Evolutionary conservation across 768 basidiomycete species (phyloP).

Genomic region (Collybiopsis luxurians): DNA sequence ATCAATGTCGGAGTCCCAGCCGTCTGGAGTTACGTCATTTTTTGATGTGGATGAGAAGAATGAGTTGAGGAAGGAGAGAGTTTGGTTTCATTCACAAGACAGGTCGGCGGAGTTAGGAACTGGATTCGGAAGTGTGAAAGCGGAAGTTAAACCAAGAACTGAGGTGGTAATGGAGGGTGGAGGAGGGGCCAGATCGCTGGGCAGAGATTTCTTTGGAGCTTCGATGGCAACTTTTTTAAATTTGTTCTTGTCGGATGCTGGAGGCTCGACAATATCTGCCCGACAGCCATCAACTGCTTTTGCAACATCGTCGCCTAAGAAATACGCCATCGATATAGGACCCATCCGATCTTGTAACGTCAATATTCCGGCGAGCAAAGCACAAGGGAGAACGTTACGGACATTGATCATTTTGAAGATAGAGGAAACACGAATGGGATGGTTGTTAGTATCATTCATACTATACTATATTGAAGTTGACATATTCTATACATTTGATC

Average conservation of each 20-base stretch:
- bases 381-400: no score
- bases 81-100: conserved; percentile 38
- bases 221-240: conserved; percentile 5
- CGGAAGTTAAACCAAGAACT: not conserved
- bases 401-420: no score
- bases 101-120: conserved; percentile 26
- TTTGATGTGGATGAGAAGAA: conserved; percentile 27
- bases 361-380: conserved; percentile 66
- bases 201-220: no score
- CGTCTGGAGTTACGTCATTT: not conserved
- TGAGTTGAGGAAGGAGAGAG: conserved; percentile 47
- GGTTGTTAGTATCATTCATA: no score
- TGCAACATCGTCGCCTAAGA: conserved; percentile 33
- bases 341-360: conserved; percentile 70
- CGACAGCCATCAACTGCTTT: conserved; percentile 14
- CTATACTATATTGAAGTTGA: no score
- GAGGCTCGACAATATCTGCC: conserved; percentile 2
- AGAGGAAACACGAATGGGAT: no score
- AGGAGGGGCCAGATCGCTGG: conserved; percentile 5
- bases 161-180: not conserved
- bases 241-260: conserved; percentile 15
- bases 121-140: conserved; percentile 4
- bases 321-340: conserved; percentile 68
- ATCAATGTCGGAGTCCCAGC: conserved; percentile 12
- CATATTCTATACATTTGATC: no score